phyloP scores from a whole-genome alignment of 257 asterid species.

The Penstemon eatonii region DNA sequence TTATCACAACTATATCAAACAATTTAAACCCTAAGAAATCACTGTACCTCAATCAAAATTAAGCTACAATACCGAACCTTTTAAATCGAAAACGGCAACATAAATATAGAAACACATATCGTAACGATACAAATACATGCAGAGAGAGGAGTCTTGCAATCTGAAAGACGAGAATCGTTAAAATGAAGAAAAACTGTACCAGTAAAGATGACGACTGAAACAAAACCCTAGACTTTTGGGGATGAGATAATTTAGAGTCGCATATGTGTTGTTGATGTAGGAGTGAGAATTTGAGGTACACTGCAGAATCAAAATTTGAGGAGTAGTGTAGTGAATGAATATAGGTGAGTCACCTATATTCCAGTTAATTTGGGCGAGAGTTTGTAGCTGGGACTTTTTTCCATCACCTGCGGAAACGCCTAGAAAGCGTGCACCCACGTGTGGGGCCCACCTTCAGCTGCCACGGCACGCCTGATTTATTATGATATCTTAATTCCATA shows the following conservation, averaged over 20 bases:
- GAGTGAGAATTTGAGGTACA: not conserved
- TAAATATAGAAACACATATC: slow-evolving; percentile 21
- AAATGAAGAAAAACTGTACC: slow-evolving; percentile 21
- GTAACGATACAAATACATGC: slow-evolving; percentile 14
- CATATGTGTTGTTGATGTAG: slow-evolving; percentile 4
- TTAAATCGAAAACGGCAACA: not conserved
- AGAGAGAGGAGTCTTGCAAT: slow-evolving; percentile 19
- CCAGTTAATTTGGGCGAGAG: not conserved
- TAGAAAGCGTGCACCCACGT: not conserved
- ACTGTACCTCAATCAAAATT: slow-evolving; percentile 7
- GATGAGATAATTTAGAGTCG: slow-evolving; percentile 18
- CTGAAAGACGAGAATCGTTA: slow-evolving; percentile 1
- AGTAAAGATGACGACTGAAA: slow-evolving; percentile 15
- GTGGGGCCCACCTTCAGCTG: slow-evolving; percentile 21
- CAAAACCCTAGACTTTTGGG: slow-evolving; percentile 37
- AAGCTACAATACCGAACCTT: not conserved
- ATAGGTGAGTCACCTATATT: slow-evolving; percentile 10
- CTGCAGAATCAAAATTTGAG: no score
- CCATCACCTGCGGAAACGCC: slow-evolving; percentile 22
- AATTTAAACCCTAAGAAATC: not conserved
- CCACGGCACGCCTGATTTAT: slow-evolving; percentile 23
- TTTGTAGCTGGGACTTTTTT: not conserved
- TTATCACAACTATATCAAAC: not conserved
- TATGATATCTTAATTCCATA: not conserved
- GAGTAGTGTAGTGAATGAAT: not conserved